Percentiles rank a stretch among this genome's conserved stretches.
phyloP scores from a whole-genome alignment of 176 grass and related monocot species.

The Oryza meridionalis region DNA sequence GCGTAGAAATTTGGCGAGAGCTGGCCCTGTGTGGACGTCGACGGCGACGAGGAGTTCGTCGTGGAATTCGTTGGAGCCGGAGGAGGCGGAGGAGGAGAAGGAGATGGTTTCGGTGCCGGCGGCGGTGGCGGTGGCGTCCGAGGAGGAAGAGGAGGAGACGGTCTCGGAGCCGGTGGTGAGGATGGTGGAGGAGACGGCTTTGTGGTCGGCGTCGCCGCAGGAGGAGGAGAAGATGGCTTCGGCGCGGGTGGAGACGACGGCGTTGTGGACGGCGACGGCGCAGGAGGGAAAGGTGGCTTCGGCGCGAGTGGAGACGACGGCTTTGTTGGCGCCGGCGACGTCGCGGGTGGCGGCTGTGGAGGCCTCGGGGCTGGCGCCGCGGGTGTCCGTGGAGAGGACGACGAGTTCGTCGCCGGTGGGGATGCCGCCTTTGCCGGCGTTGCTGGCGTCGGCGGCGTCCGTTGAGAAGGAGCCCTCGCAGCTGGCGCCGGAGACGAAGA shows the following conservation, averaged over 20 bases:
- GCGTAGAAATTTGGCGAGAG: conserved; percentile 76
- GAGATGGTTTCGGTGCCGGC: not conserved
- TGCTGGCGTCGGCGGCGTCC: not conserved
- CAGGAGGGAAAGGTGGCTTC: not conserved
- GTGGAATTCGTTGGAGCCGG: conserved; percentile 7
- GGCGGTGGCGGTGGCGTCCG: not conserved
- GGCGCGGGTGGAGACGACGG: not conserved
- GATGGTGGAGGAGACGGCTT: not conserved
- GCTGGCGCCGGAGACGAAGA: not conserved
- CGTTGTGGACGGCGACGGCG: not conserved
- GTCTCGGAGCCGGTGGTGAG: not conserved
- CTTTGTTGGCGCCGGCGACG: not conserved
- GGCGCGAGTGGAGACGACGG: not conserved
- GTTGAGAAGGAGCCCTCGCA: not conserved
- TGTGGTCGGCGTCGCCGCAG: not conserved
- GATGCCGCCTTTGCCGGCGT: not conserved
- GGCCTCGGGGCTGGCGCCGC: not conserved
- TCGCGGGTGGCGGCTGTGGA: not conserved
- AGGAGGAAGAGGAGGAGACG: not conserved
- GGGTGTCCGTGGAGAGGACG: not conserved
- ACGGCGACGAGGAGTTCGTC: conserved; percentile 22
- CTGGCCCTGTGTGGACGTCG: conserved; percentile 38
- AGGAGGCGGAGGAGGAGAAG: not conserved
- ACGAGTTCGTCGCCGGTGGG: not conserved
- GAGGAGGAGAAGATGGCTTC: not conserved